Base-by-base conservation (phyloP, 1,139 yeast genomes). In the Yamadazyma epiphylla region DNA sequence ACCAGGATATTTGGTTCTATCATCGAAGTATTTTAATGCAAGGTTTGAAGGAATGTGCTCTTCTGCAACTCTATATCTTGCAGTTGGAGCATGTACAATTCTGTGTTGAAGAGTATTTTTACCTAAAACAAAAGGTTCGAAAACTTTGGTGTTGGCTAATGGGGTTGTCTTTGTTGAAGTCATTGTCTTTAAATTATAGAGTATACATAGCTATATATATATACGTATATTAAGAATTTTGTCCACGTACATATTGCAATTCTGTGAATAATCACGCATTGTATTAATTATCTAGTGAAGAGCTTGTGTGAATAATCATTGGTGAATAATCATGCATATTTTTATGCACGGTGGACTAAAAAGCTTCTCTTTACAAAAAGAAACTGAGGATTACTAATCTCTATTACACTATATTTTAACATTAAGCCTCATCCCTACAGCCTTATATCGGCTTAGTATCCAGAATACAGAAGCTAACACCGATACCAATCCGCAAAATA, bases 1-100 rank as follows among this genome's bases (percentile, higher is more conserved):
- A 5, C 85, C 85, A 13, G 77, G 73, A 33, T 56, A 49, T 30
- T 55, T 45, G 5, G 82, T 63, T 39, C 87, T 61, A 41, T 72
- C 71, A 4, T 47, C 58, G 45, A 81, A 81, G 50, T 79, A 76
- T 34, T 66, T 58, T 8, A 54, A 51, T 40, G 64, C 60, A 19
- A 70, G 50, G 30, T 74, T 73, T 2, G 69, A 63, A 10, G 81
- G 77, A 16, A 63, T 58, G 33, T 56, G 58, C 27, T 63, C 63
- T 7, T 29, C 41, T 3, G 55, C 44, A 15, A 74, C 68, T 49
- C 80, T 64, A 43, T 51, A 53, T 54, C 81, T 61, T 10, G 83
- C 75, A 34, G 74, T 59, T 13, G 85, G 84, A 6, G 81, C 70
- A 46, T 61, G 50, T 2, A 58, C 76, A 8, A 77, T 45, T 37